Evolutionary conservation across 176 grass and related monocot species (phyloP).

Genomic region (Ensete glaucum): DNA sequence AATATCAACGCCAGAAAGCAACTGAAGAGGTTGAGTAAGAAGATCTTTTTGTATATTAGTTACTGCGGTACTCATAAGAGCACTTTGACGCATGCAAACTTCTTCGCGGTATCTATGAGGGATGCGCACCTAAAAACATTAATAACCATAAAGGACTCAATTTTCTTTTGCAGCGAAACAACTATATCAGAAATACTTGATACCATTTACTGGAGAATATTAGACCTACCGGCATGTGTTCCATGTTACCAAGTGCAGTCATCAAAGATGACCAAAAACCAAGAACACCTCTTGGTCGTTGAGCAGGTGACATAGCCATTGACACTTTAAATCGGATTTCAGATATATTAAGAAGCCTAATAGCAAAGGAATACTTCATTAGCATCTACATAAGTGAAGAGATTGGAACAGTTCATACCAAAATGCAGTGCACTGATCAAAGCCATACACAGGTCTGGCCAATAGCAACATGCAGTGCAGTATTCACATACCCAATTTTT

Average conservation of each 20-base stretch:
- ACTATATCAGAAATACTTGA: too few relatives aligned
- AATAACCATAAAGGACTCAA: neutral
- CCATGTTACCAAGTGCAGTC: constrained; percentile 98
- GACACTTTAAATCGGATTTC: constrained; percentile 94
- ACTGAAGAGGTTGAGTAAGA: constrained; percentile 89
- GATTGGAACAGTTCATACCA: constrained; percentile 13
- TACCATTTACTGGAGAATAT: neutral
- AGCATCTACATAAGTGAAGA: constrained; percentile 4
- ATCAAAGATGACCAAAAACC: constrained; percentile 98
- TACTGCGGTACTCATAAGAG: constrained; percentile 55
- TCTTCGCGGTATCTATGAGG: constrained; percentile 74
- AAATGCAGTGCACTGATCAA: neutral
- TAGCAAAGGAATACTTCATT: constrained; percentile 16
- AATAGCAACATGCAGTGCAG: neutral
- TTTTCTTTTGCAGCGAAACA: neutral
- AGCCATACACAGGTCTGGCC: neutral
- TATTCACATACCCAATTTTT: constrained; percentile 73
- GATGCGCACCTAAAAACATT: constrained; percentile 55
- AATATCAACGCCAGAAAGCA: constrained; percentile 98
- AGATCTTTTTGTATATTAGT: constrained; percentile 94
- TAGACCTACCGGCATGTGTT: constrained; percentile 82
- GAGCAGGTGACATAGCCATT: constrained; percentile 93
- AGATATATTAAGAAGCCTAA: constrained; percentile 82
- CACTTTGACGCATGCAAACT: constrained; percentile 90
- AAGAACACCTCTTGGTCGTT: constrained; percentile 92